Conservation (phyloP, 1,139 yeast species). For the Debaryomyces psychrophilus region DNA sequence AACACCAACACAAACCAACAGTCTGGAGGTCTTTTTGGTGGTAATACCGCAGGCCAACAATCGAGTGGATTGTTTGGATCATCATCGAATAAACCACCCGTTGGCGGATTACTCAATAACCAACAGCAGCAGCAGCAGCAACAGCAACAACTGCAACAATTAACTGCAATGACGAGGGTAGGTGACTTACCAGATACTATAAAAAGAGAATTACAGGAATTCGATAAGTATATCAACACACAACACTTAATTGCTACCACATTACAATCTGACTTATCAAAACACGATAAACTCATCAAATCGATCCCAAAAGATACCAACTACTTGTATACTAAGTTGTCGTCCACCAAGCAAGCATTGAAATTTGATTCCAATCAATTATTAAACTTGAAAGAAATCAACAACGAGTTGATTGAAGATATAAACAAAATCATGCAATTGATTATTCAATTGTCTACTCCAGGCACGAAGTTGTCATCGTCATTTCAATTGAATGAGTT, state of each 20-base stretch:
- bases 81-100: constrained; percentile 14
- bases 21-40: constrained; percentile 41
- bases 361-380: constrained; percentile 44
- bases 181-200: constrained; percentile 82
- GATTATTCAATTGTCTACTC: constrained; percentile 65
- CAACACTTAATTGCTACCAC: constrained; percentile 86
- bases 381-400: constrained; percentile 38
- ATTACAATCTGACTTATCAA: constrained; percentile 61
- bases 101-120: constrained; percentile 45
- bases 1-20: constrained; percentile 16
- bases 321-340: constrained; percentile 63
- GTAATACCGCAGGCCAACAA: constrained; percentile 15
- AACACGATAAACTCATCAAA: constrained; percentile 69
- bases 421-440: constrained; percentile 69
- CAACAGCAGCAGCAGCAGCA: constrained; percentile 14
- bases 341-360: constrained; percentile 71
- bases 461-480: constrained; percentile 67
- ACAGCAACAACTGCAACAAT: constrained; percentile 31
- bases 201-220: constrained; percentile 71
- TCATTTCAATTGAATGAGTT: constrained; percentile 51
- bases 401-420: constrained; percentile 67
- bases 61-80: constrained; percentile 32
- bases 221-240: constrained; percentile 80
- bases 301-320: constrained; percentile 87
- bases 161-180: constrained; percentile 85